phyloP scores from a whole-genome alignment of 768 basidiomycete species.

The Trametes cubensis region DNA sequence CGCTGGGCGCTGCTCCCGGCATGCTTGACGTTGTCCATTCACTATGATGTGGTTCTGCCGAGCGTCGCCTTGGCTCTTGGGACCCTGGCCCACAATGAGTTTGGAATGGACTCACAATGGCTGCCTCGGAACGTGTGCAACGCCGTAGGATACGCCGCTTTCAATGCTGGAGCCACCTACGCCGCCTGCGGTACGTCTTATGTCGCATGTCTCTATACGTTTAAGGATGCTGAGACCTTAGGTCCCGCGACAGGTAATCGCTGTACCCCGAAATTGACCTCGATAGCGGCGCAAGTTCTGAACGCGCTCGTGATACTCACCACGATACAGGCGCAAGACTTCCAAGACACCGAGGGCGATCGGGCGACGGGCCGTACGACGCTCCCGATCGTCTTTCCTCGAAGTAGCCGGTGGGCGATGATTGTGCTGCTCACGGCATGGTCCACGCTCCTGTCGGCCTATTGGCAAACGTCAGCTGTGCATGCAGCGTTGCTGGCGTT shows the following conservation, averaged over 20 bases:
- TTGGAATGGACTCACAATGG: constrained; percentile 30
- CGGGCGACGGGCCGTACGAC: constrained; percentile 5
- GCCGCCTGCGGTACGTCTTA: constrained; percentile 24
- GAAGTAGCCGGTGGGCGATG: constrained; percentile 3
- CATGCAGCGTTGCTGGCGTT: not conserved
- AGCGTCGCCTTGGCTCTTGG: constrained; percentile 31
- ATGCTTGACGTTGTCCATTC: constrained; percentile 31
- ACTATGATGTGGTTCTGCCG: constrained; percentile 18
- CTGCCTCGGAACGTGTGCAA: constrained; percentile 38
- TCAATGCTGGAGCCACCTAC: constrained; percentile 40
- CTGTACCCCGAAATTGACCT: not conserved
- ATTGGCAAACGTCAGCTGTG: not conserved
- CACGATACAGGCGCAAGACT: constrained; percentile 20
- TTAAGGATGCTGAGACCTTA: not conserved
- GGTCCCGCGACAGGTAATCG: not conserved
- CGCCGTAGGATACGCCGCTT: constrained; percentile 36
- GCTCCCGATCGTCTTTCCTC: constrained; percentile 14
- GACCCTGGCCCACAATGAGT: constrained; percentile 37
- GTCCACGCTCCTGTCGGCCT: constrained; percentile 6
- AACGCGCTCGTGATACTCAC: constrained; percentile 17
- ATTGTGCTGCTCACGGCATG: not conserved
- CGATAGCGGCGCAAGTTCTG: constrained; percentile 9
- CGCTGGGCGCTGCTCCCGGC: constrained; percentile 38
- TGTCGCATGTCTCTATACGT: too few species aligned
- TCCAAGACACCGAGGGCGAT: constrained; percentile 17